Evolutionary conservation across 1,284 basidiomycete genomes (phyloP).

Genomic region (Xerocomus nothofagi): DNA sequence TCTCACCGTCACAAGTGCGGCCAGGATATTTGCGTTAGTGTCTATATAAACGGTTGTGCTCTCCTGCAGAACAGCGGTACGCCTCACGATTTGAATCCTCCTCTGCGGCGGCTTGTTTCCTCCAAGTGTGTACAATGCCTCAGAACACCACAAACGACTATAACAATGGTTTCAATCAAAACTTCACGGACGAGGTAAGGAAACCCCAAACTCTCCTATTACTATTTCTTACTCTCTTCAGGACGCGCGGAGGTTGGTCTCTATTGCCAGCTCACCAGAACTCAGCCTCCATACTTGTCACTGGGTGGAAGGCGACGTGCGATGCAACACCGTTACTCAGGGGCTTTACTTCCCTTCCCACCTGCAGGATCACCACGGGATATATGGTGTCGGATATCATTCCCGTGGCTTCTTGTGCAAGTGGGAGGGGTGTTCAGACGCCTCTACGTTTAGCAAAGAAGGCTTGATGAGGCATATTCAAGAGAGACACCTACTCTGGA

Average conservation of each 20-base stretch:
- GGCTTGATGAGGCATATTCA: slow-evolving; percentile 27
- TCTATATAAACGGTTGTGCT: slow-evolving; percentile 25
- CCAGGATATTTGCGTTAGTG: neutral
- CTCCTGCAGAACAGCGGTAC: slow-evolving; percentile 3
- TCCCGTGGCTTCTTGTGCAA: slow-evolving; percentile 18
- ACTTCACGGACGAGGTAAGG: slow-evolving; percentile 34
- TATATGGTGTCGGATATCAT: slow-evolving; percentile 12
- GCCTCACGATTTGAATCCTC: neutral
- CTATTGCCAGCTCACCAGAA: slow-evolving; percentile 31
- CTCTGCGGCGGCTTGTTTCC: neutral
- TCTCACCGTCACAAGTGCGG: neutral
- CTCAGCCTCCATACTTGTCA: slow-evolving; percentile 26
- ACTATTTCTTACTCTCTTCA: slow-evolving; percentile 14
- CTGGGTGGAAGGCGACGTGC: slow-evolving; percentile 18
- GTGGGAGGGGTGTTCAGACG: slow-evolving; percentile 28
- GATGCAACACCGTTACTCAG: slow-evolving; percentile 19
- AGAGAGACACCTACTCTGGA: slow-evolving; percentile 29
- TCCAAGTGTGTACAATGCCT: slow-evolving; percentile 19
- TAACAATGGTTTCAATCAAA: slow-evolving; percentile 30
- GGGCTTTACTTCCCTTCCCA: slow-evolving; percentile 20
- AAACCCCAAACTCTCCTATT: neutral
- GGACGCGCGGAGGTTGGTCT: slow-evolving; percentile 29
- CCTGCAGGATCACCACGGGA: slow-evolving; percentile 23
- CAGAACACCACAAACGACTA: slow-evolving; percentile 11
- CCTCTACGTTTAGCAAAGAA: slow-evolving; percentile 19